Evolutionary conservation across 495 filamentous ascomycete species (phyloP), one percentile per base, ranked within the genome.

Genomic region (Penicillium parvum): DNA sequence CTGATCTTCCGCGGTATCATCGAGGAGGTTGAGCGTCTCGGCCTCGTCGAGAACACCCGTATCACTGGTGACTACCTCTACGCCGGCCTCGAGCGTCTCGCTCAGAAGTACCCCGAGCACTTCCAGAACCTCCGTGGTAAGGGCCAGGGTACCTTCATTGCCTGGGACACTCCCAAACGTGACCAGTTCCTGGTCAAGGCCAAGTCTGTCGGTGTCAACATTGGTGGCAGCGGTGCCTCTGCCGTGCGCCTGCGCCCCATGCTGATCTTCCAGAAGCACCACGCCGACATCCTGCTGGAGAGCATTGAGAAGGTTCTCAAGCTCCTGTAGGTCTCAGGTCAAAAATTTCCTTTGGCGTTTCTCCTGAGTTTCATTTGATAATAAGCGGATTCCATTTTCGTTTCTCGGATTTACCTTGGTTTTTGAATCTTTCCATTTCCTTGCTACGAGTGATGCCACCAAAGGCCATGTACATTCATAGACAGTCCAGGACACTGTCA

Each of bases 101-200:
- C 82, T 10, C 50, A 77, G 66, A 78, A 78, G 61, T 92, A 88
- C 68, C 94, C 94, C 16, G 75, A 78, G 37, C 78, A 94, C 72
- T 82, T 98, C 60, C 71, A 79, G 64, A 96, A 97, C 69, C 72
- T 98, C 55, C 80, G 92, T 53, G 92, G 92, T 32, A 88, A 96
- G 74, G 86, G 87, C 45, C 86, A 89, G 70, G 92, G 92, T 58
- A 98, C 92, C 12, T 98, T 97, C 65, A 88, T 98, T 60, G 92
- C 94, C 42, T 98, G 89, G 76, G 94, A 98, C 64, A 86, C 78
- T 50, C 90, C 90, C 40, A 65, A 78, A 46, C 74, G 94, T 52
- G 92, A 97, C 60, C 81, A 83, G 49, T 87, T 97, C 69, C 65
- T 97, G 56, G 81, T 68, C 57, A 82, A 78, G 73, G 68, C 66